Percentiles rank a stretch among this genome's conserved stretches.
Conservation (phyloP, 805 yeast species). For the Pichia sporocuriosa region DNA sequence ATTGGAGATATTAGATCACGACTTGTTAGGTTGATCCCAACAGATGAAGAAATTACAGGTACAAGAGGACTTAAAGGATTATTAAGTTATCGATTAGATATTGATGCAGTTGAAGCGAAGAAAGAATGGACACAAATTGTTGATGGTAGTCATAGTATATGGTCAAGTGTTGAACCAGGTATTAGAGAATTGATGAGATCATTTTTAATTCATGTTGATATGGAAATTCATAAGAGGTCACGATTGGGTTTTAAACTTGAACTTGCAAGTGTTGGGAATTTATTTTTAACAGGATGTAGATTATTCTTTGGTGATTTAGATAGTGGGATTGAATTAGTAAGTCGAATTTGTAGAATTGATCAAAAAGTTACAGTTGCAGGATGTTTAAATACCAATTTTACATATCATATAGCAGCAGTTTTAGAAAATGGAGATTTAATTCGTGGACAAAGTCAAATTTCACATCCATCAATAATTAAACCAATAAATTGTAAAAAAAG, state of each 20-base stretch:
- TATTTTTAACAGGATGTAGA: conserved; percentile 76
- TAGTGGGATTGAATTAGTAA: conserved; percentile 70
- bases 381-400: conserved; percentile 75
- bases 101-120: conserved; percentile 43
- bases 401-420: conserved; percentile 78
- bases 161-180: conserved; percentile 55
- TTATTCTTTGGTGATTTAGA: conserved; percentile 79
- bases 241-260: conserved; percentile 65
- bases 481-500: too few species aligned
- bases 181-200: conserved; percentile 68
- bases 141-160: conserved; percentile 67
- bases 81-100: conserved; percentile 44
- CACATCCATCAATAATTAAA: conserved; percentile 58
- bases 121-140: conserved; percentile 71
- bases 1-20: conserved; percentile 88
- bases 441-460: conserved; percentile 89
- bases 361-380: conserved; percentile 56
- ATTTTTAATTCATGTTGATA: conserved; percentile 71
- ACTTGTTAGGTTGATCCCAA: conserved; percentile 64
- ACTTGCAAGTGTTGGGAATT: conserved; percentile 77
- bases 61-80: conserved; percentile 18
- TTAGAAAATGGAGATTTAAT: conserved; percentile 63
- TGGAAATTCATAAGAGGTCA: conserved; percentile 64
- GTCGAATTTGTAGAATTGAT: conserved; percentile 57
- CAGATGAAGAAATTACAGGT: conserved; percentile 18